Conservation (phyloP, 208 protist species). For the Endotrypanum monterogeii region DNA sequence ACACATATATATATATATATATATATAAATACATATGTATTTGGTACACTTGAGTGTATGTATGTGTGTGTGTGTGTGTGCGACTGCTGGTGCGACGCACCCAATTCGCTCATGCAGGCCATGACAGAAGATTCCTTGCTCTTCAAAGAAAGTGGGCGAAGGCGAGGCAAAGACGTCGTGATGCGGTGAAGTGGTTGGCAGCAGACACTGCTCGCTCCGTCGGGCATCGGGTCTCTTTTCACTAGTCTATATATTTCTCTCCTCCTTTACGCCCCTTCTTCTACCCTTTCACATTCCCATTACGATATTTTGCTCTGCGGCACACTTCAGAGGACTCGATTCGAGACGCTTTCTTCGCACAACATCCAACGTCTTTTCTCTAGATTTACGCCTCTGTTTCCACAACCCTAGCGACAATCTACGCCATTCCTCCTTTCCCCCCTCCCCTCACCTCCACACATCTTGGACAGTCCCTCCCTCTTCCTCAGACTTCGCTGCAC, state of each 20-base stretch:
- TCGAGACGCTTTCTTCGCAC: background rate
- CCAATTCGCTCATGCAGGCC: background rate
- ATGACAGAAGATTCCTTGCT: background rate
- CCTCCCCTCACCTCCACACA: background rate
- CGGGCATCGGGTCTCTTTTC: background rate
- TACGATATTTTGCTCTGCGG: background rate
- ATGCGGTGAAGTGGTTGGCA: background rate
- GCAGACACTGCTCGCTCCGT: background rate
- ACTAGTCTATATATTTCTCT: background rate
- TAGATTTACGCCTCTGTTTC: background rate
- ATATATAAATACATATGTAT: background rate
- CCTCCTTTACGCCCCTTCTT: too few species aligned
- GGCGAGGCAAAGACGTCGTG: background rate
- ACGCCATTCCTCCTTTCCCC: background rate
- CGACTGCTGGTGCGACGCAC: background rate
- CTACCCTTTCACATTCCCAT: background rate
- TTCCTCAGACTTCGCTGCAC: background rate
- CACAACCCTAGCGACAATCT: background rate
- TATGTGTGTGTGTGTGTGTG: background rate
- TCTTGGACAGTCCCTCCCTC: background rate
- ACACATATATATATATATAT: background rate
- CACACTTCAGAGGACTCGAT: background rate
- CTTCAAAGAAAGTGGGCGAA: background rate
- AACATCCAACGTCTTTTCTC: background rate
- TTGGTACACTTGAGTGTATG: background rate